Evolutionary conservation across 306 rosid genomes (phyloP).

Genomic region (Medicago ruthenica): DNA sequence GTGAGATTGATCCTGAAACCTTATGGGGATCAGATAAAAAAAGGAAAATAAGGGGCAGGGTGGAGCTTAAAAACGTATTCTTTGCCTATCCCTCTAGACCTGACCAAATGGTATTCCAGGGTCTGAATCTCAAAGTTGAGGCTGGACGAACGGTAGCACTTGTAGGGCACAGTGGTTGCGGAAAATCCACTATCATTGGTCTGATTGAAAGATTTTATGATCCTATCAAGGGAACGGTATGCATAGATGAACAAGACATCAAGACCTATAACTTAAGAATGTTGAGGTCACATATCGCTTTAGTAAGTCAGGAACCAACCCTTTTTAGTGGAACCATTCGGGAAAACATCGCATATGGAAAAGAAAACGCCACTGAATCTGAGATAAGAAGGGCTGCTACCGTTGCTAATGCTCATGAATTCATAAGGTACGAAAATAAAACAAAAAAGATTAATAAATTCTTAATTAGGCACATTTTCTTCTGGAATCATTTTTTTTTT

Average conservation of each 20-base stretch:
- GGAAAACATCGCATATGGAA: slow-evolving; percentile 81
- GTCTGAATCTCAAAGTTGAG: slow-evolving; percentile 70
- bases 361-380: slow-evolving; percentile 68
- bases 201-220: slow-evolving; percentile 89
- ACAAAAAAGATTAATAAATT: too few species aligned
- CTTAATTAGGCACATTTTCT: too few species aligned
- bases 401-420: slow-evolving; percentile 93
- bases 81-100: slow-evolving; percentile 91
- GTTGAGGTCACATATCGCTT: slow-evolving; percentile 81
- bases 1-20: slow-evolving; percentile 72
- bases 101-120: slow-evolving; percentile 76
- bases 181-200: slow-evolving; percentile 88
- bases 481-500: background rate
- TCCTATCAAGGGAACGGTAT: slow-evolving; percentile 69
- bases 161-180: slow-evolving; percentile 86
- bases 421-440: slow-evolving; percentile 63
- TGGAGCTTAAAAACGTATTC: slow-evolving; percentile 70
- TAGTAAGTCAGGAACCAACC: slow-evolving; percentile 86
- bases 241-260: slow-evolving; percentile 82
- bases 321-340: slow-evolving; percentile 76
- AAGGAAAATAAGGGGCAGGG: slow-evolving; percentile 61
- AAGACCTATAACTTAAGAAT: slow-evolving; percentile 69
- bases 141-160: slow-evolving; percentile 76
- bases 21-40: slow-evolving; percentile 56
- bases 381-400: slow-evolving; percentile 84